These are phyloP conservation scores for Boletus barrowsii DNA, from an alignment of 768 basidiomycete genomes.

Conservation along the genomic window DNA sequence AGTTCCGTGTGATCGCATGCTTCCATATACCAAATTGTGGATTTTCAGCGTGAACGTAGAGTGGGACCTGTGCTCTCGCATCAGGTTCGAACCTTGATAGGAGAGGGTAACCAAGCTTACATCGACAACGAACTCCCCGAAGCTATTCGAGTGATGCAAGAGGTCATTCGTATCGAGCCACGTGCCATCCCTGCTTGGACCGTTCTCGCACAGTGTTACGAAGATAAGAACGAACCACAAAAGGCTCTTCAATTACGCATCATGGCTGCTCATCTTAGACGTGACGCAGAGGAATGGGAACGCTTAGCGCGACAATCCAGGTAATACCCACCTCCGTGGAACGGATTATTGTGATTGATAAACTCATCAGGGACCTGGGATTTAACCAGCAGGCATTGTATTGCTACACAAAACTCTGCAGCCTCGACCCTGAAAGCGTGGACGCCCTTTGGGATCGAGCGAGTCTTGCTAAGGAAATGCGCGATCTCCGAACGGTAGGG, in stretches of 20 bases:
- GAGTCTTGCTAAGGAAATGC: conserved; percentile 70
- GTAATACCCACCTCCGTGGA: conserved; percentile 39
- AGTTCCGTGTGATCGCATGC: neutral
- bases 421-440: conserved; percentile 75
- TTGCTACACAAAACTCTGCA: conserved; percentile 82
- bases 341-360: conserved; percentile 57
- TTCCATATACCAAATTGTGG: neutral
- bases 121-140: conserved; percentile 63
- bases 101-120: conserved; percentile 85
- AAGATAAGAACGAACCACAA: conserved; percentile 14
- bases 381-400: conserved; percentile 86
- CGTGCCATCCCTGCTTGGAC: conserved; percentile 82
- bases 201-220: conserved; percentile 37
- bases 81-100: conserved; percentile 42
- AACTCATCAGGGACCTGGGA: conserved; percentile 52
- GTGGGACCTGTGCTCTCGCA: conserved; percentile 14
- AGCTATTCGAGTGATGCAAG: conserved; percentile 79
- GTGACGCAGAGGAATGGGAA: conserved; percentile 87
- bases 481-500: conserved; percentile 63
- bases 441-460: conserved; percentile 91
- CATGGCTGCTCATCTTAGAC: conserved; percentile 66
- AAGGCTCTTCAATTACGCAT: conserved; percentile 17
- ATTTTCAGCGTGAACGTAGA: conserved; percentile 10
- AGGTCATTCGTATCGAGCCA: conserved; percentile 93
- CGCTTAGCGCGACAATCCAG: conserved; percentile 70